phyloP scores from a whole-genome alignment of 1,284 basidiomycete genomes.

The Irpex lacteus region DNA sequence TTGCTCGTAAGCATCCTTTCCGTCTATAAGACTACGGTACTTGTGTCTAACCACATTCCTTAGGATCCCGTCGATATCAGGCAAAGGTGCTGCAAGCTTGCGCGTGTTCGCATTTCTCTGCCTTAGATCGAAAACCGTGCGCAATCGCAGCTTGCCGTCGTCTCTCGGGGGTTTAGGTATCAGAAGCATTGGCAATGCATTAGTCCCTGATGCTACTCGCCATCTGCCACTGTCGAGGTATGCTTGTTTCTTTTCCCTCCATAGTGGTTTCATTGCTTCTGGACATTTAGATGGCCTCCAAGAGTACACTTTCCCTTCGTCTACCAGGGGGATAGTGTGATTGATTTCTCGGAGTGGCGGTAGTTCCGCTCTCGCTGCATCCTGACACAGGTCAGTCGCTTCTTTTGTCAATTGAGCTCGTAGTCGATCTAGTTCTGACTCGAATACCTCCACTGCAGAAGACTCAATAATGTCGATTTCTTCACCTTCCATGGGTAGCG shows the following conservation, averaged over 20 bases:
- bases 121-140: conserved; percentile 32
- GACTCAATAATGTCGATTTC: conserved; percentile 15
- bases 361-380: conserved; percentile 25
- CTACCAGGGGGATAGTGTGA: conserved; percentile 35
- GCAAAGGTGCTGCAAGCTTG: conserved; percentile 33
- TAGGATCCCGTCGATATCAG: conserved; percentile 18
- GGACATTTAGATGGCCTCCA: conserved; percentile 32
- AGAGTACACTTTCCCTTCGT: conserved; percentile 27
- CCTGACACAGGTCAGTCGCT: conserved; percentile 24
- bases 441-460: conserved; percentile 15
- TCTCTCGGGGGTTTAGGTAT: conserved; percentile 11
- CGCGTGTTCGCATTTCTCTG: conserved; percentile 34
- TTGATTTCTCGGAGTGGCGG: conserved; percentile 36
- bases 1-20: conserved; percentile 25
- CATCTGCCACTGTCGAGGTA: conserved; percentile 30
- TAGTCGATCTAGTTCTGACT: conserved; percentile 16
- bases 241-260: conserved; percentile 27
- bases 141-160: conserved; percentile 17
- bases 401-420: conserved; percentile 18
- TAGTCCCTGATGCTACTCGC: conserved; percentile 23
- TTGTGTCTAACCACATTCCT: conserved; percentile 8
- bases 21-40: conserved; percentile 15
- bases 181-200: conserved; percentile 34
- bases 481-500: conserved; percentile 18
- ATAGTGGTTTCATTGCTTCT: conserved; percentile 26